Percentiles rank a stretch among this genome's conserved stretches.
phyloP scores from a whole-genome alignment of 148 eudicot genomes.

The Chenopodium suecicum region DNA sequence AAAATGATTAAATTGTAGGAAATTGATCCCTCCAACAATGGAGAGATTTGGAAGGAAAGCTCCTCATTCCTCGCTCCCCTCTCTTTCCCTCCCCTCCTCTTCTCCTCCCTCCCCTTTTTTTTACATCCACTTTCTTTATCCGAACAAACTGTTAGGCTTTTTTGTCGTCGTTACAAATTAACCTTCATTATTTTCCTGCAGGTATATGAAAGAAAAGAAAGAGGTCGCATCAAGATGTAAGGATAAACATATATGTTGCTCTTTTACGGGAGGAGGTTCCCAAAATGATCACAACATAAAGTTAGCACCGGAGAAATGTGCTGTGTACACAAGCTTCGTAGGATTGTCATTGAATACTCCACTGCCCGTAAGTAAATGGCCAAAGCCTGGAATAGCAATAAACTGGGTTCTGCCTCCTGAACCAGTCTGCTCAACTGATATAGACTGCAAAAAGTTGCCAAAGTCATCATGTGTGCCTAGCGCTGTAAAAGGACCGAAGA shows the following conservation, averaged over 20 bases:
- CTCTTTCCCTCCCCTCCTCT: too few species aligned
- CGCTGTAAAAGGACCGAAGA: constrained; percentile 19
- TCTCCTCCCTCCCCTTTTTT: too few species aligned
- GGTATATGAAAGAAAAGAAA: constrained; percentile 25
- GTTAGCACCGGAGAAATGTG: constrained; percentile 37
- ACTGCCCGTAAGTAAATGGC: constrained; percentile 50
- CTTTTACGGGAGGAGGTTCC: constrained; percentile 52
- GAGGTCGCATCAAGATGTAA: constrained; percentile 30
- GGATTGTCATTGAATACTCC: constrained; percentile 30
- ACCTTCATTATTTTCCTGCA: not conserved
- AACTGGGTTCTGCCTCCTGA: constrained; percentile 43
- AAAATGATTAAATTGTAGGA: too few species aligned
- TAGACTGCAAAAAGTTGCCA: constrained; percentile 39
- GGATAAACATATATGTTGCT: constrained; percentile 35
- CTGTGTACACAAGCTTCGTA: constrained; percentile 50
- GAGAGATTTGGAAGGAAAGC: too few species aligned
- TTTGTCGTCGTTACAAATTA: not conserved
- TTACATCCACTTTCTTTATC: too few species aligned
- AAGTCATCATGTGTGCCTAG: constrained; percentile 39
- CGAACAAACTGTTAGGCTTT: too few species aligned
- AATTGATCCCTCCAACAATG: too few species aligned
- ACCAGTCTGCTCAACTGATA: constrained; percentile 31
- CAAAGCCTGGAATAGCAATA: constrained; percentile 46
- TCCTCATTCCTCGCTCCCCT: too few species aligned
- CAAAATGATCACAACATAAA: constrained; percentile 39